These are phyloP conservation scores for Saraca asoca DNA, from an alignment of 331 rosid species.

Conservation along the genomic window DNA sequence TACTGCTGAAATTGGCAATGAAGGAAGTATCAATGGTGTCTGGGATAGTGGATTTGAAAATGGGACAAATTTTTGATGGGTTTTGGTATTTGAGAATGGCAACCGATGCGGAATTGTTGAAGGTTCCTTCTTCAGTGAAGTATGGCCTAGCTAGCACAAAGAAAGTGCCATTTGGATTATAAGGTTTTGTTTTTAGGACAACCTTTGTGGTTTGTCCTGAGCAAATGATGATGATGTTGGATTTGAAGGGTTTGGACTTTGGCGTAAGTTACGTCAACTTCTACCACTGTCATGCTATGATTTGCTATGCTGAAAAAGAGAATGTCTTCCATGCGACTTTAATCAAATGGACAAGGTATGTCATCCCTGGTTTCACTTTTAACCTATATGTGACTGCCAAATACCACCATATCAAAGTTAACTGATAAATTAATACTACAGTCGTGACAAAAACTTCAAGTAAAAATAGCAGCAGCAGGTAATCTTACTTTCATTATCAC, in stretches of 20 bases:
- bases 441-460: too few species aligned
- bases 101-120: conserved; percentile 45
- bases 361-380: conserved; percentile 48
- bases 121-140: conserved; percentile 44
- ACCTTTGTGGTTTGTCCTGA: conserved; percentile 56
- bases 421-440: too few species aligned
- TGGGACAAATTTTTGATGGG: neutral
- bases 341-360: conserved; percentile 43
- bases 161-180: conserved; percentile 38
- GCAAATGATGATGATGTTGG: conserved; percentile 33
- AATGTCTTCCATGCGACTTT: conserved; percentile 45
- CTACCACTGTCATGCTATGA: conserved; percentile 42
- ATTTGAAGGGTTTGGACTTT: conserved; percentile 47
- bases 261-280: conserved; percentile 49
- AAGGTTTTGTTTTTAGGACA: conserved; percentile 42
- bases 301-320: conserved; percentile 49
- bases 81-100: conserved; percentile 45
- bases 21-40: conserved; percentile 34
- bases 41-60: conserved; percentile 39
- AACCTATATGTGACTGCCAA: conserved; percentile 42
- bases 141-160: conserved; percentile 50
- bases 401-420: too few species aligned
- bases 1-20: conserved; percentile 33
- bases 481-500: too few species aligned
- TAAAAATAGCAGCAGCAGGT: too few species aligned